Evolutionary conservation across 192 early-diverging fungal species (phyloP).

Genomic region (Coemansia sp.): DNA sequence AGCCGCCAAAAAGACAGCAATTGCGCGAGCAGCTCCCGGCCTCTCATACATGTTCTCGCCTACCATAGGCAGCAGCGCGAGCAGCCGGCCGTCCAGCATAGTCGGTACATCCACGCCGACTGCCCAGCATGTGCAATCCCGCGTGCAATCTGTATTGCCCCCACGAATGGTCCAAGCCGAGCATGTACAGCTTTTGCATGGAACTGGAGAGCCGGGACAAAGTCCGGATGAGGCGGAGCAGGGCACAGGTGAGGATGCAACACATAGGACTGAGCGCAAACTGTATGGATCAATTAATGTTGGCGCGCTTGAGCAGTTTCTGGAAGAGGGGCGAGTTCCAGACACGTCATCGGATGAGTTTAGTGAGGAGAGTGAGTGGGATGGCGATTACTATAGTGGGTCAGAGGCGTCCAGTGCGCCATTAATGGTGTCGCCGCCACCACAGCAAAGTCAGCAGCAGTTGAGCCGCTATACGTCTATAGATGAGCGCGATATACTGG

Average conservation of each 20-base stretch:
- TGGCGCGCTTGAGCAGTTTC: slow-evolving; percentile 43
- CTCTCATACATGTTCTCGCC: slow-evolving; percentile 57
- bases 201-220: not conserved
- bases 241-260: not conserved
- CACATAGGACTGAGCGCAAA: slow-evolving; percentile 15
- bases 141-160: not conserved
- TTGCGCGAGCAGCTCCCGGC: slow-evolving; percentile 52
- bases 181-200: too few species aligned
- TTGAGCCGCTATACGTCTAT: not conserved
- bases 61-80: slow-evolving; percentile 11
- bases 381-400: slow-evolving; percentile 28
- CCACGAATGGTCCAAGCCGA: not conserved
- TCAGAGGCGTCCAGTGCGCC: slow-evolving; percentile 8
- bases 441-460: not conserved
- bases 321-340: slow-evolving; percentile 46
- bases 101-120: slow-evolving; percentile 23
- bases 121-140: slow-evolving; percentile 7
- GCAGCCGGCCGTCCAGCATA: slow-evolving; percentile 49
- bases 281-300: slow-evolving; percentile 45
- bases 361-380: slow-evolving; percentile 32
- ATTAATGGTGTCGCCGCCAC: slow-evolving; percentile 1
- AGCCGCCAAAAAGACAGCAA: slow-evolving; percentile 24
- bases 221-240: not conserved
- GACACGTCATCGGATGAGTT: slow-evolving; percentile 36
- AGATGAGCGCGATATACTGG: not conserved